These are phyloP conservation scores for Aspergillus taichungensis DNA, from an alignment of 495 filamentous ascomycete species.

Conservation along the genomic window DNA sequence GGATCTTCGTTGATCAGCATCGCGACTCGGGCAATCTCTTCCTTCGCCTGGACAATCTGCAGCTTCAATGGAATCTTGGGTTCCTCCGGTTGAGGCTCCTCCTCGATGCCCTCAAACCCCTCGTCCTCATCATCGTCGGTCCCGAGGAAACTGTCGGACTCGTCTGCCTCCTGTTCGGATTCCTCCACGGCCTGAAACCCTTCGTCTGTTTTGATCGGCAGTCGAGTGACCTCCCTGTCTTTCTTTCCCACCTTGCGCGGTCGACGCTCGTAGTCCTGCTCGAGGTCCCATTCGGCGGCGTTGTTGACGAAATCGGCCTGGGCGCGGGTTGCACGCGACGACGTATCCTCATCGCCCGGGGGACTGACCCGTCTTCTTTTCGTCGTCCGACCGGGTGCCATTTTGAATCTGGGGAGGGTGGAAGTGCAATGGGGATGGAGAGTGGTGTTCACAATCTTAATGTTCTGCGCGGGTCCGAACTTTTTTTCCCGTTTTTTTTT, in stretches of 20 bases:
- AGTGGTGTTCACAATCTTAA: not conserved
- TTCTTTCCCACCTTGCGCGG: constrained; percentile 65
- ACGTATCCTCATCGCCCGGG: constrained; percentile 30
- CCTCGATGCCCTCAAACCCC: constrained; percentile 35
- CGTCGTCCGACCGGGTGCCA: constrained; percentile 38
- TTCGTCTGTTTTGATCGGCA: constrained; percentile 77
- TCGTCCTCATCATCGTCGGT: constrained; percentile 39
- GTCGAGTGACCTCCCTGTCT: constrained; percentile 58
- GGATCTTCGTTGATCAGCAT: constrained; percentile 80
- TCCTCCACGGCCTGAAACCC: constrained; percentile 55
- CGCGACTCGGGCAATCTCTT: constrained; percentile 81
- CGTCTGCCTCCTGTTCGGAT: constrained; percentile 35
- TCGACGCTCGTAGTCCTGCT: constrained; percentile 80
- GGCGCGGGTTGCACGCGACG: constrained; percentile 21
- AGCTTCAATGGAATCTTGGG: constrained; percentile 61
- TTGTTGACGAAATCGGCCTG: constrained; percentile 28
- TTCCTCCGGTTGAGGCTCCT: constrained; percentile 24
- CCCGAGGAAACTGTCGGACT: constrained; percentile 43
- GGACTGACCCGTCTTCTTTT: constrained; percentile 51
- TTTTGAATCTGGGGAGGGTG: constrained; percentile 17
- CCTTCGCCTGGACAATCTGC: constrained; percentile 80
- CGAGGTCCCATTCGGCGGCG: constrained; percentile 68
- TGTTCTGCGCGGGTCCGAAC: not conserved
- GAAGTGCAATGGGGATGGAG: constrained; percentile 17
- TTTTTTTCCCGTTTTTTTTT: not conserved